A percentile compares a stretch with the other conserved stretches of the same genome.
phyloP scores from a whole-genome alignment of 2,329 filamentous ascomycete genomes.

The Lasiodiplodia gonubiensis region DNA sequence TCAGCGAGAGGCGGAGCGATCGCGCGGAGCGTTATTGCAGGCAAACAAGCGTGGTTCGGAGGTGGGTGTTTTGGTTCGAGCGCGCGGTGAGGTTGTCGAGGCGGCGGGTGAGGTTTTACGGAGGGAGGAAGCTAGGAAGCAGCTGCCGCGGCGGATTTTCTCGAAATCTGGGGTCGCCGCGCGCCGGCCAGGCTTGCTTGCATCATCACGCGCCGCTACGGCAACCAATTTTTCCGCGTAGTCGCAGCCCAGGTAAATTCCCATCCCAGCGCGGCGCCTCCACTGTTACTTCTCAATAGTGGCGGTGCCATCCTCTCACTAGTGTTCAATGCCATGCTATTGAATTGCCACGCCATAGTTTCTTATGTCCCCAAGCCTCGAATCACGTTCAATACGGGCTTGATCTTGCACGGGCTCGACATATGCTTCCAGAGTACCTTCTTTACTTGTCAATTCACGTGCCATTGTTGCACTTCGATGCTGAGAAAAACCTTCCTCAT shows the following conservation, averaged over 20 bases:
- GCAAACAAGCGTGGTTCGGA: neutral
- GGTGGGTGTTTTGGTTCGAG: neutral
- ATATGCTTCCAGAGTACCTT: neutral
- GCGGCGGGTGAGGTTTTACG: neutral
- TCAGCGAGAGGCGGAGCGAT: neutral
- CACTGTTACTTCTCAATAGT: neutral
- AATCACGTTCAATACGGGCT: neutral
- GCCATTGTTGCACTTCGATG: neutral
- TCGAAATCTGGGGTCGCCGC: conserved; percentile 9
- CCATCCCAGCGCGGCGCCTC: neutral
- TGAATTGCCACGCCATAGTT: neutral
- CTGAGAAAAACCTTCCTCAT: neutral
- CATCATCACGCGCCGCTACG: conserved; percentile 14
- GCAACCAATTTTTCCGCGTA: conserved; percentile 3
- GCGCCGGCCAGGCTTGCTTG: conserved; percentile 10
- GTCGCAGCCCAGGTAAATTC: neutral
- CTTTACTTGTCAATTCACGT: neutral
- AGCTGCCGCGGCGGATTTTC: conserved; percentile 17
- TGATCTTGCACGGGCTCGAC: neutral
- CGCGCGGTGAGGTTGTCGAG: neutral
- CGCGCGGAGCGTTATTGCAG: neutral
- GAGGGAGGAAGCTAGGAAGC: neutral
- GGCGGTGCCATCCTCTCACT: neutral
- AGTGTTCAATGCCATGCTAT: neutral
- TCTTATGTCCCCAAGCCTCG: neutral